Evolutionary conservation across 1,284 basidiomycete genomes (phyloP), one percentile per base, ranked within the genome.

Genomic region (Trichosporon inkin): DNA sequence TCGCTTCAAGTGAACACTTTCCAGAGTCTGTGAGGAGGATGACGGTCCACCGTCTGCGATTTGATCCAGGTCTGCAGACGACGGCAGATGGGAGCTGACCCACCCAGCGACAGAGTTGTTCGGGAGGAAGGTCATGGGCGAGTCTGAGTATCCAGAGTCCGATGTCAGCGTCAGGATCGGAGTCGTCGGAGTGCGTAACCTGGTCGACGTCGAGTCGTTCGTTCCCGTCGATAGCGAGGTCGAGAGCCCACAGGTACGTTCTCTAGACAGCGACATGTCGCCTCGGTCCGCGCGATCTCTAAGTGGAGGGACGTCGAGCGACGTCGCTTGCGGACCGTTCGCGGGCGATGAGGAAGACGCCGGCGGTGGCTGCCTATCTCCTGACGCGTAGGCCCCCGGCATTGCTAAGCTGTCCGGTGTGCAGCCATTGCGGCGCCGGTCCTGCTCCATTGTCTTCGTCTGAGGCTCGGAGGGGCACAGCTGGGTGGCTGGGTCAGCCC

Each of bases 371-470:
- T 22, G 44, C 44, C 16, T 16, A 8, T 49, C 44, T n/a, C 44
- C 44, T 28, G 44, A 28, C 24, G 28, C 44, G 22, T 49, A 49
- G 16, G 44, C 44, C 3, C 44, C 44, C 44, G 44, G 44, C 44
- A 49, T 49, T 10, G 24, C 22, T 14, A 49, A 49, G 44, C 16
- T 49, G 44, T 49, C 44, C 8, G 44, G 44, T 32, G 44, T 49
- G 19, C 44, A 28, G 44, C 44, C 44, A 49, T 49, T n/a, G 44
- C 44, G 44, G 44, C 24, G 44, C 44, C 24, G 44, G 44, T 49
- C 44, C 7, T 32, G 24, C 11, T 28, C 44, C 44, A 49, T 49
- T 28, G 44, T 49, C 44, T 13, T 49, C 28, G n/a, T 14, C 22
- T 32, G 24, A 8, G 44, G 24, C 22, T 28, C 16, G 19, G 22